A percentile compares a stretch with the other conserved stretches of the same genome.
Evolutionary conservation across 1,139 yeast genomes (phyloP).

Genomic region (Martiniozyma asiatica): DNA sequence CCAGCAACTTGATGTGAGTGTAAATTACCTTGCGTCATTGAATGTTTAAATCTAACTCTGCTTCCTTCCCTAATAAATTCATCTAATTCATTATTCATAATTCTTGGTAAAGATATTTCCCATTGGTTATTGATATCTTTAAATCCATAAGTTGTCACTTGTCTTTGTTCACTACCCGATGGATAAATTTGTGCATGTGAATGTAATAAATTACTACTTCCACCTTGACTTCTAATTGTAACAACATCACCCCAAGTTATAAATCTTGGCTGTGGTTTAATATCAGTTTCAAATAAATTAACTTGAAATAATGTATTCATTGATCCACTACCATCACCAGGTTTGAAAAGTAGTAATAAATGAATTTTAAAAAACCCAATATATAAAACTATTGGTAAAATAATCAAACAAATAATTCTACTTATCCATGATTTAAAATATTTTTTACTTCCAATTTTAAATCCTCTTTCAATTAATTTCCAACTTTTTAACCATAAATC

Average conservation of each 20-base stretch:
- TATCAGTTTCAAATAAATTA: conserved; percentile 43
- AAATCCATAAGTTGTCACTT: conserved; percentile 65
- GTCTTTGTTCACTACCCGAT: conserved; percentile 63
- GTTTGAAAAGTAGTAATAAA: conserved; percentile 56
- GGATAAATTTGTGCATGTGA: conserved; percentile 63
- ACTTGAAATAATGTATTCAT: conserved; percentile 63
- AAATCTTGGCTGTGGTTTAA: conserved; percentile 45
- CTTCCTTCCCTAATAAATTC: conserved; percentile 35
- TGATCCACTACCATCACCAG: conserved; percentile 74
- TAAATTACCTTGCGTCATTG: conserved; percentile 38
- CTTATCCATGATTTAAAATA: conserved; percentile 39
- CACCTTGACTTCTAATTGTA: conserved; percentile 62
- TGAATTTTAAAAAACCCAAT: conserved; percentile 75
- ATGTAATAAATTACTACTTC: conserved; percentile 57
- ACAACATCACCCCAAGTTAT: conserved; percentile 50
- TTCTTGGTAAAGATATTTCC: conserved; percentile 37
- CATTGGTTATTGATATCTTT: conserved; percentile 62
- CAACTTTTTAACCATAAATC: conserved; percentile 62
- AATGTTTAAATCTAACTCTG: conserved; percentile 43
- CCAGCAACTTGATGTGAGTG: conserved; percentile 46
- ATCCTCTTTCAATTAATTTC: conserved; percentile 4
- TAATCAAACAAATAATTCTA: conserved; percentile 54
- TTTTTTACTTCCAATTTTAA: conserved; percentile 4
- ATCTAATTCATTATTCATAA: neutral
- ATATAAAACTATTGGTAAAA: conserved; percentile 66